These are phyloP conservation scores for Vigna unguiculata DNA, from an alignment of 306 rosid species.

Conservation along the genomic window DNA sequence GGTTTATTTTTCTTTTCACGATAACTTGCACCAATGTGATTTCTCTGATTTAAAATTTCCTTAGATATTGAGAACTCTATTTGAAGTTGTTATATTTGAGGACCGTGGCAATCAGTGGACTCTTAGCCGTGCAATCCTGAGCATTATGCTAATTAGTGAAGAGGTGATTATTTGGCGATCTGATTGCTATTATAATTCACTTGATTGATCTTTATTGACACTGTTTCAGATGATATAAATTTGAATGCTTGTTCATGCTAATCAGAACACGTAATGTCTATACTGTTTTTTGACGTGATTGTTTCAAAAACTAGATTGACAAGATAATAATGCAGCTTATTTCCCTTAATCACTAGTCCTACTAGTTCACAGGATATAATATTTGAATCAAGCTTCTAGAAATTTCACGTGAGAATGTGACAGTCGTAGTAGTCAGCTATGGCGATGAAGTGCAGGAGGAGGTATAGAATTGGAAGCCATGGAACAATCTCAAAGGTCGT, in stretches of 20 bases:
- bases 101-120: slow-evolving; percentile 88
- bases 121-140: slow-evolving; percentile 89
- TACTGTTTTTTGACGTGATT: not conserved
- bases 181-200: slow-evolving; percentile 14
- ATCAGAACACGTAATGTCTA: not conserved
- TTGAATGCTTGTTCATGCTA: not conserved
- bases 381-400: no score
- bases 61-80: slow-evolving; percentile 81
- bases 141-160: slow-evolving; percentile 81
- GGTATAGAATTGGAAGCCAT: no score
- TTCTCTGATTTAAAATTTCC: slow-evolving; percentile 20
- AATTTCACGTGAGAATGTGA: no score
- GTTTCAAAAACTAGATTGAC: not conserved
- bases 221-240: slow-evolving; percentile 15
- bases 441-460: no score
- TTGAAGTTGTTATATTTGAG: slow-evolving; percentile 86
- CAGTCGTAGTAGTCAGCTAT: no score
- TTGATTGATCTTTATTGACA: not conserved
- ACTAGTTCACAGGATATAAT: no score
- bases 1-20: not conserved
- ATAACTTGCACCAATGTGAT: not conserved
- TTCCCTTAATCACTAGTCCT: no score
- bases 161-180: slow-evolving; percentile 59
- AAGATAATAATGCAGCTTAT: no score
- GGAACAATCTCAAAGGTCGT: no score